phyloP scores from a whole-genome alignment of 768 basidiomycete genomes.

The Gymnopilus dilepis region DNA sequence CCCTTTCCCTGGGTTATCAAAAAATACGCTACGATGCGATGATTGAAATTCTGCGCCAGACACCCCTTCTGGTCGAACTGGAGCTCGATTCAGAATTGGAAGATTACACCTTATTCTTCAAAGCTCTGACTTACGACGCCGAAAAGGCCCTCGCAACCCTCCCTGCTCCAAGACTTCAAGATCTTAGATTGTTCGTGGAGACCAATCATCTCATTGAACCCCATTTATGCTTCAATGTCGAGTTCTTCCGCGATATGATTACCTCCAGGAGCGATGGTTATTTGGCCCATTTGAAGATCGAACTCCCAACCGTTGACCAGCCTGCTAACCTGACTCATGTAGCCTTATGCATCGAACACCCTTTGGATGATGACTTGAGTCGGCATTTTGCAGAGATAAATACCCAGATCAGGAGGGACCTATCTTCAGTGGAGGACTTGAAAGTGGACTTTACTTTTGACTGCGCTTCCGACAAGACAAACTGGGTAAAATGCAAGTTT shows the following conservation, averaged over 20 bases:
- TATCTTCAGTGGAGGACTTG: too few species aligned
- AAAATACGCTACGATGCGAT: not conserved
- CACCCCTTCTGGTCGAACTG: not conserved
- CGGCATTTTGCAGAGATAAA: too few species aligned
- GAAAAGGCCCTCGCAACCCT: not conserved
- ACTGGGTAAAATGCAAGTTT: too few species aligned
- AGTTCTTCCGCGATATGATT: not conserved
- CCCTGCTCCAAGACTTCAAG: not conserved
- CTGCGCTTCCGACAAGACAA: too few species aligned
- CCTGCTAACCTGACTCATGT: too few species aligned
- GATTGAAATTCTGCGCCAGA: not conserved
- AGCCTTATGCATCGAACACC: too few species aligned
- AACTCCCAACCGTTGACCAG: too few species aligned
- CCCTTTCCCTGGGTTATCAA: conserved; percentile 5
- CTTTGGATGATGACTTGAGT: too few species aligned
- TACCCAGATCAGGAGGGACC: too few species aligned
- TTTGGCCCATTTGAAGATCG: too few species aligned
- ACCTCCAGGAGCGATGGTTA: not conserved
- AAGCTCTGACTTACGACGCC: not conserved
- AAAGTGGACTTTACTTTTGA: too few species aligned
- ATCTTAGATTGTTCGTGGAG: not conserved
- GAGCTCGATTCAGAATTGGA: conserved; percentile 1
- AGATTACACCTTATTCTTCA: not conserved
- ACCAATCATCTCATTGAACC: not conserved
- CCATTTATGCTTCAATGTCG: not conserved